Evolutionary conservation across 495 filamentous ascomycete species (phyloP).

Genomic region (Hyaloscypha bicolor): DNA sequence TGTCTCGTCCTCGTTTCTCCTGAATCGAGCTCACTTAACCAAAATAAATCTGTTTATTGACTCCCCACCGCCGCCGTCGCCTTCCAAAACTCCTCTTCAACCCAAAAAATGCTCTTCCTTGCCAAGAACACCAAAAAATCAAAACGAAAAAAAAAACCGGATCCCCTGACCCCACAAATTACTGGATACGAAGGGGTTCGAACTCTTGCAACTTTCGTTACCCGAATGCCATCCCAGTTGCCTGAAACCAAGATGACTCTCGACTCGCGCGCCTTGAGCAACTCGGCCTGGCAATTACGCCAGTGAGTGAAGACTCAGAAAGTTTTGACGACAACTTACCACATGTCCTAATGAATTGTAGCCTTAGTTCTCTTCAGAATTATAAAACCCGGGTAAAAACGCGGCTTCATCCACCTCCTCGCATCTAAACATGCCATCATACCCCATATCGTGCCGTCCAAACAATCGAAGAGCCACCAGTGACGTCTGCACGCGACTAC

Average conservation of each 20-base stretch:
- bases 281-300: not conserved
- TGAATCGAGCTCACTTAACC: too few species aligned
- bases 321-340: not conserved
- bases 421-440: too few species aligned
- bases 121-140: not conserved
- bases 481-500: too few species aligned
- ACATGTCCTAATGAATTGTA: not conserved
- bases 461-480: too few species aligned
- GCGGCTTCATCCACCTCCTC: too few species aligned
- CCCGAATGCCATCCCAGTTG: not conserved
- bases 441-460: too few species aligned
- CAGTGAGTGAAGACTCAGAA: not conserved
- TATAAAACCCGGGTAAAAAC: too few species aligned
- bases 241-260: constrained; percentile 4
- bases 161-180: not conserved
- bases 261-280: constrained; percentile 13
- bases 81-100: not conserved
- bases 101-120: not conserved
- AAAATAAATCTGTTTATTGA: too few species aligned
- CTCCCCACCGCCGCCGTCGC: too few species aligned
- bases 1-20: too few species aligned
- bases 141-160: not conserved
- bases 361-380: too few species aligned
- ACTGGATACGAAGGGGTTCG: constrained; percentile 11
- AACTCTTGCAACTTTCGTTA: constrained; percentile 15